A percentile compares a stretch with the other conserved stretches of the same genome.
phyloP scores from a whole-genome alignment of 2,329 filamentous ascomycete species.

The Diaporthe citriasiana region DNA sequence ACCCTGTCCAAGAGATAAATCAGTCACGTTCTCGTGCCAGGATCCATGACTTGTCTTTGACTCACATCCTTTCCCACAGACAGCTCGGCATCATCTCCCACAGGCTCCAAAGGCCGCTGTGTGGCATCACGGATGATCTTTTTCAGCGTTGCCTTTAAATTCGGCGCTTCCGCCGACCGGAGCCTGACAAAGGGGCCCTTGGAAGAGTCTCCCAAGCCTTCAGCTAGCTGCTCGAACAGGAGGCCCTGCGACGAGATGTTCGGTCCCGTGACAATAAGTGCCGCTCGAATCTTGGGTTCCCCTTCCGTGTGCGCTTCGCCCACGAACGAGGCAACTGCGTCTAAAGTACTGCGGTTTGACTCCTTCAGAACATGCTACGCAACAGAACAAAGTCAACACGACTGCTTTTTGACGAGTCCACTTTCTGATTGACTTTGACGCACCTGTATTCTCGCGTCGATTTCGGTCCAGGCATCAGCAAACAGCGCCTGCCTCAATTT shows the following conservation, averaged over 20 bases:
- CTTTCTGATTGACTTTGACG: constrained; percentile 29
- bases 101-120: constrained; percentile 61
- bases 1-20: constrained; percentile 56
- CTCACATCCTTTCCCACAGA: constrained; percentile 63
- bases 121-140: constrained; percentile 79
- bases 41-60: constrained; percentile 1
- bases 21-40: neutral
- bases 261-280: constrained; percentile 82
- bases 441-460: constrained; percentile 75
- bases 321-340: constrained; percentile 71
- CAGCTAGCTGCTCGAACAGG: constrained; percentile 79
- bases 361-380: constrained; percentile 68
- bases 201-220: constrained; percentile 62
- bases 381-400: neutral
- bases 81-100: constrained; percentile 67
- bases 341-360: constrained; percentile 72
- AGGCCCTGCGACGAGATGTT: constrained; percentile 82
- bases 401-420: too few species aligned
- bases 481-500: constrained; percentile 72
- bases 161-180: constrained; percentile 78
- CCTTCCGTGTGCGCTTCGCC: constrained; percentile 51
- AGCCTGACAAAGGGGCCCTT: constrained; percentile 74
- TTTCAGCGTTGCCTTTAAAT: constrained; percentile 80
- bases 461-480: constrained; percentile 72
- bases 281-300: constrained; percentile 71